phyloP scores from a whole-genome alignment of 345 rosid genomes.

The Luvunga scandens region DNA sequence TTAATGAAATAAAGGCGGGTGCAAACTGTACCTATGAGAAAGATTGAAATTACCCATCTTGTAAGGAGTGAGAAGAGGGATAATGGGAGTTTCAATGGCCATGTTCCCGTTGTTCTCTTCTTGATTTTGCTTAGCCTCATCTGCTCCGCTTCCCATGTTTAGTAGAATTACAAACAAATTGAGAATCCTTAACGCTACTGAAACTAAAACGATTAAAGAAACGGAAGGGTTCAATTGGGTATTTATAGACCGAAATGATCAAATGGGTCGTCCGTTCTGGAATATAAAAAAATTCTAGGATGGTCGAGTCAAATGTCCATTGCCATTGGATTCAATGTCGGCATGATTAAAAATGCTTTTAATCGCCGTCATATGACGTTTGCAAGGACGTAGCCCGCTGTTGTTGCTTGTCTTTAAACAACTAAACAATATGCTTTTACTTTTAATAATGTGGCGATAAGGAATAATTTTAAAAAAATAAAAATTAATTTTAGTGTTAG shows the following conservation, averaged over 20 bases:
- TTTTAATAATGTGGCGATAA: too few relatives aligned
- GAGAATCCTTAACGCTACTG: too few relatives aligned
- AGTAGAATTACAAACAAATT: too few relatives aligned
- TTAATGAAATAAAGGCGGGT: not conserved
- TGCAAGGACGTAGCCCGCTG: too few relatives aligned
- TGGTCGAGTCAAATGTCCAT: not conserved
- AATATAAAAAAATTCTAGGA: not conserved
- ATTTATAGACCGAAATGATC: not conserved
- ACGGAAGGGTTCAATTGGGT: not conserved
- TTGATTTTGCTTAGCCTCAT: not conserved
- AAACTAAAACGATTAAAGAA: too few relatives aligned
- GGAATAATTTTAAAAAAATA: too few relatives aligned
- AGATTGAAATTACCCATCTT: conserved; percentile 34
- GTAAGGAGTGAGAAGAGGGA: conserved; percentile 36
- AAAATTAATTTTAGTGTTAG: too few relatives aligned
- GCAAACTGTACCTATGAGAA: conserved; percentile 24
- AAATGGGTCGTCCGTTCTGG: not conserved
- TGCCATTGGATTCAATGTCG: not conserved
- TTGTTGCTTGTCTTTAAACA: too few relatives aligned
- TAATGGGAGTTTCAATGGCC: not conserved
- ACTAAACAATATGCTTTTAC: too few relatives aligned
- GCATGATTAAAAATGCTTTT: not conserved
- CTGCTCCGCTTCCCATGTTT: not conserved
- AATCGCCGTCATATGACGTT: too few relatives aligned
- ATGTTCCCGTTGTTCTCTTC: not conserved